Conservation (phyloP, 495 filamentous ascomycete species). For the Achaetomiella virescens region DNA sequence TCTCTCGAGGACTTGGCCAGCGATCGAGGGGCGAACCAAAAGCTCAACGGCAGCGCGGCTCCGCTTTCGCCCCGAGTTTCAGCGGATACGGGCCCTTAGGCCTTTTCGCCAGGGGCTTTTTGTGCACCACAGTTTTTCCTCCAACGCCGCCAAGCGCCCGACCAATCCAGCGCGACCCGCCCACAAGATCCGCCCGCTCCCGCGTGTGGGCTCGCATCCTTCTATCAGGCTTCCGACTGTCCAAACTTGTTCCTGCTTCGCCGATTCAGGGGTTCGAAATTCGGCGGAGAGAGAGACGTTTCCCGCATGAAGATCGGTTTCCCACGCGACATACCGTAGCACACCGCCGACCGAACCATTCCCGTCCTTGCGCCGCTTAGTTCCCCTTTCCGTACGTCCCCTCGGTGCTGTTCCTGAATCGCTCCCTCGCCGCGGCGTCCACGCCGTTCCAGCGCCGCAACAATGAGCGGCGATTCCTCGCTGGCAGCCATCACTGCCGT, state of each 20-base stretch:
- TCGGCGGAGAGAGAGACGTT: not conserved
- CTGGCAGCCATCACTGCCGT: conserved; percentile 57
- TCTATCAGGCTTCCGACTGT: not conserved
- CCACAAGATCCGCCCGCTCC: conserved; percentile 1
- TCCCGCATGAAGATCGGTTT: not conserved
- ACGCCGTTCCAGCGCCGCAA: conserved; percentile 16
- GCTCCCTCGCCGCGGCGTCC: conserved; percentile 13
- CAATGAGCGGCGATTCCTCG: conserved; percentile 56
- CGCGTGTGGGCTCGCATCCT: not conserved
- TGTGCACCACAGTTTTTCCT: not conserved
- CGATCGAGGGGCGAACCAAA: not conserved
- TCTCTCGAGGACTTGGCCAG: no score
- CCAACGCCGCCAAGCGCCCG: conserved; percentile 2
- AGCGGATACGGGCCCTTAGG: conserved; percentile 6
- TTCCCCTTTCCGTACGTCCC: no score
- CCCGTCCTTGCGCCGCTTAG: no score
- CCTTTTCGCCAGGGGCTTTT: conserved; percentile 8
- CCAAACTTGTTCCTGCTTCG: not conserved
- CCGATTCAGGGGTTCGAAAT: not conserved
- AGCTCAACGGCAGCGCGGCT: conserved; percentile 3
- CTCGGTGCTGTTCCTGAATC: conserved; percentile 9
- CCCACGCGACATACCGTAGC: not conserved
- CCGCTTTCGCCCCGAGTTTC: not conserved
- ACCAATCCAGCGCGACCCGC: conserved; percentile 4
- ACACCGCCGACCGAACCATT: no score